Base-by-base conservation (phyloP, 2,329 filamentous ascomycete genomes). In the Nigrospora oryzae region DNA sequence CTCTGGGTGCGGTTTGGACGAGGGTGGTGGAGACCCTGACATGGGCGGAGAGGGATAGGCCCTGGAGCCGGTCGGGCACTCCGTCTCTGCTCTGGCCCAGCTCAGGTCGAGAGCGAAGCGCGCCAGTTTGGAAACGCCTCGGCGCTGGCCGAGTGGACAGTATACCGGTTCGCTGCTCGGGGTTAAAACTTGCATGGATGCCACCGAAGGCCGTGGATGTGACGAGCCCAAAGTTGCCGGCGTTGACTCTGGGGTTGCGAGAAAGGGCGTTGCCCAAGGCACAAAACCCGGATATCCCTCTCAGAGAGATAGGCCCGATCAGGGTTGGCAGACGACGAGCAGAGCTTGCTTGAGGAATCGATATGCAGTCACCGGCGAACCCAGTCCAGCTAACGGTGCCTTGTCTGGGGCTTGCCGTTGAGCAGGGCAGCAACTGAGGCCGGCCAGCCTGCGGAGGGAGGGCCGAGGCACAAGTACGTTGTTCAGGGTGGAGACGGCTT, bases 41-140 rank as follows among this genome's bases (percentile, higher is more conserved):
- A 84, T 84, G 74, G 81, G 81, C 69, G 81, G 81, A 73, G 81
- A 84, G 63, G 80, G 81, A 68, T 84, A 84, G 62, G 75, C 77
- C 71, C 70, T 70, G 60, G 69, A 69, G 58, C 70, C 72, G 68
- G 71, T 70, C 70, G 67, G 63, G 63, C 67, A 68, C 63, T 71
- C 70, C 60, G 67, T 71, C 69, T 73, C 68, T 70, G 66, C 67
- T 74, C 70, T 69, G 59, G 67, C 67, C 73, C 75, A 72, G 63
- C 69, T 70, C 68, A 70, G 66, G 67, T 77, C 75, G 57, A 77
- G 69, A 64, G 68, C 68, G 61, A 74, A 74, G 58, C 69, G 69
- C 60, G 72, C 69, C 64, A 74, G 66, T 55, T 77, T 71, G 62
- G 70, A 69, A 62, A 70, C 68, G 58, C 74, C 72, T 71, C 76